These are phyloP conservation scores for Priceomyces haplophilus DNA, from an alignment of 805 yeast species.

Conservation along the genomic window DNA sequence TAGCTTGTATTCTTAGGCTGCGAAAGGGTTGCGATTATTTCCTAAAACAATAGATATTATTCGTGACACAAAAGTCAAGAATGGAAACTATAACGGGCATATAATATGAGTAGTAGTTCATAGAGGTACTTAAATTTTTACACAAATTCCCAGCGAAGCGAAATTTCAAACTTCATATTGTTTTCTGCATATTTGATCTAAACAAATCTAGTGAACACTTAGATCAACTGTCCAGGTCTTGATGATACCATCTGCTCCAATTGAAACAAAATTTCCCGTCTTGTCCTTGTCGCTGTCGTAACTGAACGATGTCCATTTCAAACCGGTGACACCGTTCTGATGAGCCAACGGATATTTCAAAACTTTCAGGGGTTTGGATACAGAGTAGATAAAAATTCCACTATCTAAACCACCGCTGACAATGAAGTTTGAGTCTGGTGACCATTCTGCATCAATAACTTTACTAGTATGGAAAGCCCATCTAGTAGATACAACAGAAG, in stretches of 20 bases:
- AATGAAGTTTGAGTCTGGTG: slow-evolving; percentile 63
- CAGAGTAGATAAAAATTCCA: slow-evolving; percentile 74
- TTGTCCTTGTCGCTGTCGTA: slow-evolving; percentile 10
- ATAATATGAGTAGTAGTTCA: no score
- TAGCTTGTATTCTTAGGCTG: neutral
- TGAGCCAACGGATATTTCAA: slow-evolving; percentile 77
- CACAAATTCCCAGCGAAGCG: no score
- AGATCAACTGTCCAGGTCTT: slow-evolving; percentile 61
- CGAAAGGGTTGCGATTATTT: neutral
- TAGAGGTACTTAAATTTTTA: no score
- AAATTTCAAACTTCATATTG: no score
- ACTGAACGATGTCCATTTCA: slow-evolving; percentile 60
- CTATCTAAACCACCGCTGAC: slow-evolving; percentile 85
- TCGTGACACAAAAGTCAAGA: no score
- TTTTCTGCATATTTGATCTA: neutral
- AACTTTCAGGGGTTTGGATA: slow-evolving; percentile 72
- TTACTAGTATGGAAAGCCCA: slow-evolving; percentile 95
- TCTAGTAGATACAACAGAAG: slow-evolving; percentile 67
- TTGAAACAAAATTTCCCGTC: slow-evolving; percentile 50
- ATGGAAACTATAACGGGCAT: no score
- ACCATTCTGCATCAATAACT: slow-evolving; percentile 78
- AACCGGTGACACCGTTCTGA: slow-evolving; percentile 78
- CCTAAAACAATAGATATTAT: neutral
- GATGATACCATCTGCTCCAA: slow-evolving; percentile 79
- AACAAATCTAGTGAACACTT: slow-evolving; percentile 5